These are phyloP conservation scores for Actinomucor elegans DNA, from an alignment of 371 early-diverging fungal genomes.

Conservation along the genomic window DNA sequence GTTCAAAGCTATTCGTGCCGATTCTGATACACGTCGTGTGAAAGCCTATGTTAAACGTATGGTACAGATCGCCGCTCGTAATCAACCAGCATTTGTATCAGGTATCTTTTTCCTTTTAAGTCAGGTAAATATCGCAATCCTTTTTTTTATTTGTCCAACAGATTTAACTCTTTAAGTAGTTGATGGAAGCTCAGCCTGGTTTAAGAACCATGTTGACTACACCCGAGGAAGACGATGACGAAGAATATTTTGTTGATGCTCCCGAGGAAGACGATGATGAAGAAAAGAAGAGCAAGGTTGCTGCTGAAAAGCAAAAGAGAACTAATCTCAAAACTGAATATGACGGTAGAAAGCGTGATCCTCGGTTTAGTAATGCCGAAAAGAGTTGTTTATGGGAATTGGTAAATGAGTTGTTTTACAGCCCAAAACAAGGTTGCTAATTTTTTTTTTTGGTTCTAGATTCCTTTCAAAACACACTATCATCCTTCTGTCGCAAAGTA, in stretches of 20 bases:
- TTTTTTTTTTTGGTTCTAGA: constrained; percentile 25
- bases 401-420: too few species aligned
- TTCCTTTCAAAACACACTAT: constrained; percentile 76
- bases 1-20: constrained; percentile 81
- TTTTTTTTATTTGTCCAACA: not conserved
- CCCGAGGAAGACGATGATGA: constrained; percentile 50
- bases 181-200: constrained; percentile 46
- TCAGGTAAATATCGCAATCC: constrained; percentile 61
- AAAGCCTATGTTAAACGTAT: constrained; percentile 89
- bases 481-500: constrained; percentile 91
- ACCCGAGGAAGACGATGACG: constrained; percentile 75
- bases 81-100: constrained; percentile 82
- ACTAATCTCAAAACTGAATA: constrained; percentile 47
- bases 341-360: constrained; percentile 88
- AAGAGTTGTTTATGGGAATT: constrained; percentile 90
- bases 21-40: constrained; percentile 66
- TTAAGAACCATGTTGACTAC: constrained; percentile 63
- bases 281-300: constrained; percentile 10
- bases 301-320: constrained; percentile 14
- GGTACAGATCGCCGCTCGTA: constrained; percentile 76
- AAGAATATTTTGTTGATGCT: constrained; percentile 54
- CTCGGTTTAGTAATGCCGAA: constrained; percentile 81
- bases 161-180: constrained; percentile 7
- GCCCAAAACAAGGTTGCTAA: too few species aligned
- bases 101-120: constrained; percentile 83